phyloP scores from a whole-genome alignment of 2,329 filamentous ascomycete species.

The Microdochium paspali region DNA sequence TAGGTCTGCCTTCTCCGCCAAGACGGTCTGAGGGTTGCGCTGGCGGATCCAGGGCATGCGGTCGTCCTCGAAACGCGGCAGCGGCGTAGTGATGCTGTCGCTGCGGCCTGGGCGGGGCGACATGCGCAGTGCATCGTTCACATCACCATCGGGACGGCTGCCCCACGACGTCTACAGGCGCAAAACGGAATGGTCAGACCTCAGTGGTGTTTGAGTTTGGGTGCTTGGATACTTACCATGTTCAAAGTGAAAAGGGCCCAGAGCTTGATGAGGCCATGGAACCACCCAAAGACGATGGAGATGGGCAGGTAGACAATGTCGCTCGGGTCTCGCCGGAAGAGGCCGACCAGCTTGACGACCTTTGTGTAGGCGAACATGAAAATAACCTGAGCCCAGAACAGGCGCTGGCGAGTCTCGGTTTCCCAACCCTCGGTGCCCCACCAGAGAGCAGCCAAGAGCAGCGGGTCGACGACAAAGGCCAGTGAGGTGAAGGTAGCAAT shows the following conservation, averaged over 20 bases:
- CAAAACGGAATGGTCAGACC: not conserved
- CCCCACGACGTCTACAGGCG: slow-evolving; percentile 78
- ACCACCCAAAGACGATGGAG: slow-evolving; percentile 87
- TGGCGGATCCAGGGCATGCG: slow-evolving; percentile 8
- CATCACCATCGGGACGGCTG: slow-evolving; percentile 83
- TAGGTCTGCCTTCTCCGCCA: not conserved
- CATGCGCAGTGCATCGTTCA: slow-evolving; percentile 67
- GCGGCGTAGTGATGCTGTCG: slow-evolving; percentile 24
- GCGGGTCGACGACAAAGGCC: slow-evolving; percentile 68
- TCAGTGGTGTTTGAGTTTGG: not conserved
- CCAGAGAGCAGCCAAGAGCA: slow-evolving; percentile 61
- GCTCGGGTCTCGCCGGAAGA: slow-evolving; percentile 75
- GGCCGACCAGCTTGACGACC: slow-evolving; percentile 79
- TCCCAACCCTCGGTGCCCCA: slow-evolving; percentile 57
- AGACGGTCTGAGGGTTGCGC: slow-evolving; percentile 5
- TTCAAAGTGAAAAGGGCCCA: slow-evolving; percentile 76
- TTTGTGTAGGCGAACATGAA: slow-evolving; percentile 83
- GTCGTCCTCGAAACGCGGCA: slow-evolving; percentile 18
- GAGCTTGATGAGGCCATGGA: slow-evolving; percentile 86
- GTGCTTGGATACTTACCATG: slow-evolving; percentile 50
- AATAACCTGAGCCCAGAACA: slow-evolving; percentile 51
- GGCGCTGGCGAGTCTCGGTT: slow-evolving; percentile 37
- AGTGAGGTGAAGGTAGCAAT: slow-evolving; percentile 87
- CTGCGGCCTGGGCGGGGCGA: slow-evolving; percentile 31
- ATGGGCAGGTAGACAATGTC: slow-evolving; percentile 73